A percentile compares a stretch with the other conserved stretches of the same genome.
phyloP scores from a whole-genome alignment of 2,329 filamentous ascomycete genomes.

The Colletotrichum paranaense region DNA sequence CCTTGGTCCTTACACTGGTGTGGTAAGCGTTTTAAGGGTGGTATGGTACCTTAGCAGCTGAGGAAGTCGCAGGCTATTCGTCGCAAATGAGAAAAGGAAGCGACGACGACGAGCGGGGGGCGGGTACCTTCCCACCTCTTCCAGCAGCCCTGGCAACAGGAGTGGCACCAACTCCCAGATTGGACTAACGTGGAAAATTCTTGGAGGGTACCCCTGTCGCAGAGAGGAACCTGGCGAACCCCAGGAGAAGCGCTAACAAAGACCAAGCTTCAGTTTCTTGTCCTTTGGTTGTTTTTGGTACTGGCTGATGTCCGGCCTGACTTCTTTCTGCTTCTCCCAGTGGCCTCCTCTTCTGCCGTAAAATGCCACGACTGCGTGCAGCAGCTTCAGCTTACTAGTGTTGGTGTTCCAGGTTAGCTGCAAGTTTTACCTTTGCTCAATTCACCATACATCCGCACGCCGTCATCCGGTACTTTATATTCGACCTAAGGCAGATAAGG shows the following conservation, averaged over 20 bases:
- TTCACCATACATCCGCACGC: not conserved
- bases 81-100: slow-evolving; percentile 24
- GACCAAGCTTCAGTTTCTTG: slow-evolving; percentile 30
- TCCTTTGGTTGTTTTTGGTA: not conserved
- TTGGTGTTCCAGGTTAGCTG: not conserved
- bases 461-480: not conserved
- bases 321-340: not conserved
- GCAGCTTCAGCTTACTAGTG: not conserved
- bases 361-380: not conserved
- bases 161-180: not conserved
- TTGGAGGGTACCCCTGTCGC: slow-evolving; percentile 25
- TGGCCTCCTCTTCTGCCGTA: not conserved
- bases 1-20: not conserved
- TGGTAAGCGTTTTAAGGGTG: not conserved
- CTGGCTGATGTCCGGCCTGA: not conserved
- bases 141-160: slow-evolving; percentile 29
- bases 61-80: slow-evolving; percentile 4
- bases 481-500: not conserved
- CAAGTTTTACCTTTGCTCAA: not conserved
- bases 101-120: not conserved
- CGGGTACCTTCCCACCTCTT: slow-evolving; percentile 4
- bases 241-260: slow-evolving; percentile 18
- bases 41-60: not conserved
- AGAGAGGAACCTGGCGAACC: slow-evolving; percentile 27
- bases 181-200: slow-evolving; percentile 8